Conservation (phyloP, 2,329 filamentous ascomycete genomes). For the Aspergillus sp. region DNA sequence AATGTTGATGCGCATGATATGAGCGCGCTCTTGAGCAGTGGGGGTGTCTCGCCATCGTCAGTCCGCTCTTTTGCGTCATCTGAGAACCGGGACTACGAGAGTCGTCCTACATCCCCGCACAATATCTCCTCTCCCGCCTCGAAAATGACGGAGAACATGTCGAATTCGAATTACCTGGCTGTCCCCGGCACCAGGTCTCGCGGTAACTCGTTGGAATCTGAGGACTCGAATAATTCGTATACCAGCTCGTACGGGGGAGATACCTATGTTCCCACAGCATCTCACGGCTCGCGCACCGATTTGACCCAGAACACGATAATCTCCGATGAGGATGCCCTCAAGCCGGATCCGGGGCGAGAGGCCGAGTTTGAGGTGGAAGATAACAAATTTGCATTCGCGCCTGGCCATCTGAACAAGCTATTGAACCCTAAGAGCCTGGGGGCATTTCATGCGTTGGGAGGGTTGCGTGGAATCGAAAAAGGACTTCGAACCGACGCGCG, state of each 20-base stretch:
- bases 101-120: slow-evolving; percentile 66
- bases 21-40: slow-evolving; percentile 31
- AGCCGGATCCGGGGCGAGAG: slow-evolving; percentile 71
- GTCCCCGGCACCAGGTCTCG: slow-evolving; percentile 65
- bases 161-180: slow-evolving; percentile 59
- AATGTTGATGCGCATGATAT: slow-evolving; percentile 35
- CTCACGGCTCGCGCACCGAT: slow-evolving; percentile 47
- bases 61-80: slow-evolving; percentile 58
- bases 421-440: slow-evolving; percentile 76
- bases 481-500: slow-evolving; percentile 67
- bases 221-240: slow-evolving; percentile 56
- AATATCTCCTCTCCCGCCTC: slow-evolving; percentile 65
- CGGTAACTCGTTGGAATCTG: slow-evolving; percentile 66
- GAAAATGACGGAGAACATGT: slow-evolving; percentile 52
- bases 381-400: slow-evolving; percentile 72
- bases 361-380: slow-evolving; percentile 66
- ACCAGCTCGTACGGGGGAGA: slow-evolving; percentile 54
- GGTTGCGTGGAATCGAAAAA: slow-evolving; percentile 70
- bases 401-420: slow-evolving; percentile 73
- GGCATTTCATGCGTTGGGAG: slow-evolving; percentile 75
- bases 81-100: slow-evolving; percentile 57
- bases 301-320: slow-evolving; percentile 52
- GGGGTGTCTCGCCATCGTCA: slow-evolving; percentile 49
- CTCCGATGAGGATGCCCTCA: slow-evolving; percentile 63
- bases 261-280: slow-evolving; percentile 52